These are phyloP conservation scores for Neurospora sp. DNA, from an alignment of 495 filamentous ascomycete genomes.

Conservation along the genomic window DNA sequence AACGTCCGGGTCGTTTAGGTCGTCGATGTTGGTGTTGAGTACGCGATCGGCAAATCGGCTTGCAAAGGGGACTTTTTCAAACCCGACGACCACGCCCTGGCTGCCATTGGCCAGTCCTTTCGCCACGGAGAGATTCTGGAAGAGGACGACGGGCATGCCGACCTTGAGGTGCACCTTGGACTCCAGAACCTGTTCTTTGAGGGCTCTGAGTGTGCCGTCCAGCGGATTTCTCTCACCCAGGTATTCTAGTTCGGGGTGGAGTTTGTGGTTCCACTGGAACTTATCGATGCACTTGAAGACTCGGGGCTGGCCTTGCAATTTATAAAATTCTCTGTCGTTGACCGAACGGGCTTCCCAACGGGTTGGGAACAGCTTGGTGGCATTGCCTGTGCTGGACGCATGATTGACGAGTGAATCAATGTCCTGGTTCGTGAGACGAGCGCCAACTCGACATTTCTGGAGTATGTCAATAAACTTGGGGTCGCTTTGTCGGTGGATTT, in stretches of 20 bases:
- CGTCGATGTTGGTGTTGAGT: background rate
- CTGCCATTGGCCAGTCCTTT: constrained; percentile 81
- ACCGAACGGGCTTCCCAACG: constrained; percentile 28
- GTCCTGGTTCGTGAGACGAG: constrained; percentile 24
- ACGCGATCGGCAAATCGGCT: background rate
- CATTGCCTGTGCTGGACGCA: constrained; percentile 12
- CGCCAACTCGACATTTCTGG: constrained; percentile 39
- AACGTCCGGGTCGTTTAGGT: constrained; percentile 48
- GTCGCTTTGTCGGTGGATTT: constrained; percentile 46
- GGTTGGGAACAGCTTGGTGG: constrained; percentile 33
- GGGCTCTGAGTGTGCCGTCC: constrained; percentile 53
- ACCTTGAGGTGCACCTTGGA: constrained; percentile 60
- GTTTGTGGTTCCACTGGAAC: constrained; percentile 42
- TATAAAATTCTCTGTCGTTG: constrained; percentile 29
- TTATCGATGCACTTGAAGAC: constrained; percentile 69
- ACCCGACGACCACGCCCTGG: constrained; percentile 70
- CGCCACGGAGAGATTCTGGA: constrained; percentile 74
- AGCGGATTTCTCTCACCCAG: constrained; percentile 45
- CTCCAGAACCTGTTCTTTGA: constrained; percentile 43
- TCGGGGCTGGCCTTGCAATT: constrained; percentile 21
- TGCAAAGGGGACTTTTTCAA: constrained; percentile 30
- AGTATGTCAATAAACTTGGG: constrained; percentile 38
- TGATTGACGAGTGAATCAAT: constrained; percentile 37
- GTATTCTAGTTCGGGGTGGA: constrained; percentile 53
- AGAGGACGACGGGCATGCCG: constrained; percentile 86